phyloP scores from a whole-genome alignment of 306 rosid species.

The Quercus suber region DNA sequence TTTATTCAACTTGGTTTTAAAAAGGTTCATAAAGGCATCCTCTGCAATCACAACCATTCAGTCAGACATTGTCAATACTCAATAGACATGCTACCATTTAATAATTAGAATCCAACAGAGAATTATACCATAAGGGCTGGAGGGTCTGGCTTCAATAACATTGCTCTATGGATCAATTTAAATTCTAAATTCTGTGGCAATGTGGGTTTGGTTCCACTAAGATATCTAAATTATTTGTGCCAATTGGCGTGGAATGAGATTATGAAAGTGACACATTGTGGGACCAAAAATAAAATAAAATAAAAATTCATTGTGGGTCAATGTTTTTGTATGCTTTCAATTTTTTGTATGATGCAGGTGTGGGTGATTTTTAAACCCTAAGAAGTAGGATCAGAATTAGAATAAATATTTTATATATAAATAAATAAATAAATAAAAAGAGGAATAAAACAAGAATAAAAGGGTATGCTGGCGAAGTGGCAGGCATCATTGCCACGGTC shows the following conservation, averaged over 20 bases:
- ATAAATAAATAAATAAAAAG: slow-evolving; percentile 14
- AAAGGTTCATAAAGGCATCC: not conserved
- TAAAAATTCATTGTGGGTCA: slow-evolving; percentile 27
- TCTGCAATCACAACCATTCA: not conserved
- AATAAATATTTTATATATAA: not conserved
- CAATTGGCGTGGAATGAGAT: slow-evolving; percentile 29
- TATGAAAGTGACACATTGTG: slow-evolving; percentile 32
- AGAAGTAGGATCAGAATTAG: slow-evolving; percentile 16
- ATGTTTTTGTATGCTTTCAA: slow-evolving; percentile 26
- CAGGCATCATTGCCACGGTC: slow-evolving; percentile 50
- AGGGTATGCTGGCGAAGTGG: slow-evolving; percentile 36
- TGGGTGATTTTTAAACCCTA: not conserved
- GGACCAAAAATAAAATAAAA: slow-evolving; percentile 9
- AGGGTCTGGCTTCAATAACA: no score
- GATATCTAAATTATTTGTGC: slow-evolving; percentile 22
- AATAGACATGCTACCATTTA: no score
- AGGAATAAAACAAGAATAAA: slow-evolving; percentile 23
- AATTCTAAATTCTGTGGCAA: not conserved
- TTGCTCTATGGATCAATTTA: no score
- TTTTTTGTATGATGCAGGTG: slow-evolving; percentile 16
- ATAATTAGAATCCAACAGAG: no score
- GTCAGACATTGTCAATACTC: not conserved
- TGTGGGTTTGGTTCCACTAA: slow-evolving; percentile 2
- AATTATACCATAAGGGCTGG: no score
- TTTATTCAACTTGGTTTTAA: not conserved